Percentiles rank a stretch among this genome's conserved stretches.
phyloP scores from a whole-genome alignment of 257 asterid genomes.

The Pogostemon cablin region DNA sequence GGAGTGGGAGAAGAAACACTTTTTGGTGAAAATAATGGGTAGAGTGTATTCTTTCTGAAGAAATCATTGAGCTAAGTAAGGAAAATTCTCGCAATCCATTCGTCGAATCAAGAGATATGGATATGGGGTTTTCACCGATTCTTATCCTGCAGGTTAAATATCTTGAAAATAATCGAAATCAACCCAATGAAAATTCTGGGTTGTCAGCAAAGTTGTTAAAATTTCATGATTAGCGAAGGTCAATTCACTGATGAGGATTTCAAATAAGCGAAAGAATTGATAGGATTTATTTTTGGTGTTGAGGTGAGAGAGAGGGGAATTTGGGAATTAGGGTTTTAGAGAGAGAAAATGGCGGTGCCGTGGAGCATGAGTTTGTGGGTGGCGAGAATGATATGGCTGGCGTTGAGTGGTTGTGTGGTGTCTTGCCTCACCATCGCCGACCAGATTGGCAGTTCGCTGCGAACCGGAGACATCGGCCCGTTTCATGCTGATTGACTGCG shows the following conservation, averaged over 20 bases:
- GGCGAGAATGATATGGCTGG: slow-evolving; percentile 74
- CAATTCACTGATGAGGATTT: slow-evolving; percentile 16
- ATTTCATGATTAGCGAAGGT: slow-evolving; percentile 25
- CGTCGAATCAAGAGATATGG: slow-evolving; percentile 2
- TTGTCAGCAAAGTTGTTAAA: slow-evolving; percentile 6
- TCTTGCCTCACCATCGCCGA: slow-evolving; percentile 79
- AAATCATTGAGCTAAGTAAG: not conserved
- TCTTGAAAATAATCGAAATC: slow-evolving; percentile 7
- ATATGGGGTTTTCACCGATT: slow-evolving; percentile 10
- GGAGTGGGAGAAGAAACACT: too few species aligned
- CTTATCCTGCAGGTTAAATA: not conserved
- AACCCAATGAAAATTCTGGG: slow-evolving; percentile 3
- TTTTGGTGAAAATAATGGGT: not conserved
- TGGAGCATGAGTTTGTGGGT: slow-evolving; percentile 70
- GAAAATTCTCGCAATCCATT: not conserved
- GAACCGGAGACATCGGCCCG: slow-evolving; percentile 66
- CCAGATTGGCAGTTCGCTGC: slow-evolving; percentile 65
- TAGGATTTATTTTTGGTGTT: slow-evolving; percentile 7
- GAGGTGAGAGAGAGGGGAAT: not conserved
- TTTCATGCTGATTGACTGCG: slow-evolving; percentile 34
- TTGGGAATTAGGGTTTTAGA: slow-evolving; percentile 20
- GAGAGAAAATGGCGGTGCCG: slow-evolving; percentile 63
- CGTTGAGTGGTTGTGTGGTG: slow-evolving; percentile 66
- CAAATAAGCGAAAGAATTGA: slow-evolving; percentile 5
- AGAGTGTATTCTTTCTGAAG: not conserved